Conservation (phyloP, 768 basidiomycete species). For the Auriculariales sp. region DNA sequence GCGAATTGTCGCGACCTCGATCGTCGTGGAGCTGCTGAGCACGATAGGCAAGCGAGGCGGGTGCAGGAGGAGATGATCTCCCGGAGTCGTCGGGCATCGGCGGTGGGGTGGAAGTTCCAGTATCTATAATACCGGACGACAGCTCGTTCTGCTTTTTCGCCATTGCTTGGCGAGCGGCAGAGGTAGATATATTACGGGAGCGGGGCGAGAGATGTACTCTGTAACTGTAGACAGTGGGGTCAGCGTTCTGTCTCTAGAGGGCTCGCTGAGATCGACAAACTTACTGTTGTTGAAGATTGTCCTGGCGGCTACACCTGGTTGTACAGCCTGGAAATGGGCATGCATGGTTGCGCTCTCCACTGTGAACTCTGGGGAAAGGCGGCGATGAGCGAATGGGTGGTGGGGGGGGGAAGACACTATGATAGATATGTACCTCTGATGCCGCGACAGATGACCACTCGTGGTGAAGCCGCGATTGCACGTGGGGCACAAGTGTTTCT, state of each 20-base stretch:
- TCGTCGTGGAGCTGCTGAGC: not conserved
- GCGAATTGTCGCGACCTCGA: too few relatives aligned
- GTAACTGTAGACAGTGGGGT: not conserved
- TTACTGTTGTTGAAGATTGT: conserved; percentile 63
- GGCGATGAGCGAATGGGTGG: too few relatives aligned
- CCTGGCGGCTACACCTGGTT: conserved; percentile 78
- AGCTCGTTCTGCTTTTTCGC: not conserved
- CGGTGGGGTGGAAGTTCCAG: not conserved
- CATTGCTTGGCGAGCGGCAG: not conserved
- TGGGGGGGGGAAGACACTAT: too few relatives aligned
- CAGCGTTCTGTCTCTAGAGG: not conserved
- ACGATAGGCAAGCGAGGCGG: not conserved
- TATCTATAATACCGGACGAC: not conserved
- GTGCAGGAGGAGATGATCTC: not conserved
- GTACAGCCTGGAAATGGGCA: conserved; percentile 95
- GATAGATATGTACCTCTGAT: too few relatives aligned
- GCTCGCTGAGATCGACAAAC: conserved; percentile 13
- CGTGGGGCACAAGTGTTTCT: not conserved
- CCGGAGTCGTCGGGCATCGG: not conserved
- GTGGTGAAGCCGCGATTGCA: conserved; percentile 48
- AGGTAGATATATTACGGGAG: not conserved
- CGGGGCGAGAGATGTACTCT: not conserved
- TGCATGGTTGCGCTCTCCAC: conserved; percentile 82
- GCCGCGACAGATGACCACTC: conserved; percentile 76
- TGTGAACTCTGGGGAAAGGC: too few relatives aligned